Evolutionary conservation across 164 flowering plant genomes (phyloP).

Genomic region (Vitis cinerea): DNA sequence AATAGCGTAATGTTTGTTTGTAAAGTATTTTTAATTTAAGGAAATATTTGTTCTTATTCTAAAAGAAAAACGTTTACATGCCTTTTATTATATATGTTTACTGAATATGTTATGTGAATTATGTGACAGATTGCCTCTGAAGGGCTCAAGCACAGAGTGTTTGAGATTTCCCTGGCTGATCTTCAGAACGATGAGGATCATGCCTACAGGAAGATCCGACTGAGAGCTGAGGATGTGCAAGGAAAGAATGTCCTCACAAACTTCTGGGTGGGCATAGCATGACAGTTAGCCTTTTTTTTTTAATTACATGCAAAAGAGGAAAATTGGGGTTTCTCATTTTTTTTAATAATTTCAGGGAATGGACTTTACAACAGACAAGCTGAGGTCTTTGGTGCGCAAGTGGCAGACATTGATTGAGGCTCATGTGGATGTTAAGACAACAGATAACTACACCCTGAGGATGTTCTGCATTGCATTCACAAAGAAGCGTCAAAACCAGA

Average conservation of each 20-base stretch:
- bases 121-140: slow-evolving; percentile 74
- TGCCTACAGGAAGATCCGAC: slow-evolving; percentile 74
- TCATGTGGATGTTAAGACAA: slow-evolving; percentile 85
- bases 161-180: slow-evolving; percentile 71
- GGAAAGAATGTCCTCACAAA: slow-evolving; percentile 77
- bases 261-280: slow-evolving; percentile 54
- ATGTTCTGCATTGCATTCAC: slow-evolving; percentile 87
- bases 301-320: background rate
- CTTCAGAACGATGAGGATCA: slow-evolving; percentile 81
- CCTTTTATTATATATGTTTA: no score
- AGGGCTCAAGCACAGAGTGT: slow-evolving; percentile 78
- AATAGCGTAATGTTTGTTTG: no score
- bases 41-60: no score
- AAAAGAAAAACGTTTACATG: no score
- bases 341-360: slow-evolving; percentile 48
- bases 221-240: slow-evolving; percentile 87
- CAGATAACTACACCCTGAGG: slow-evolving; percentile 66
- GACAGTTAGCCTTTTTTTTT: background rate
- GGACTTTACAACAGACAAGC: slow-evolving; percentile 83
- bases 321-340: background rate
- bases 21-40: no score
- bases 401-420: slow-evolving; percentile 87
- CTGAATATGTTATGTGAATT: no score
- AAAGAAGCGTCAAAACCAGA: slow-evolving; percentile 70
- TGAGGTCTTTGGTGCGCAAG: slow-evolving; percentile 76